Percentiles rank a stretch among this genome's conserved stretches.
Evolutionary conservation across 1,284 basidiomycete genomes (phyloP).

Genomic region (Mycosarcoma maydis): DNA sequence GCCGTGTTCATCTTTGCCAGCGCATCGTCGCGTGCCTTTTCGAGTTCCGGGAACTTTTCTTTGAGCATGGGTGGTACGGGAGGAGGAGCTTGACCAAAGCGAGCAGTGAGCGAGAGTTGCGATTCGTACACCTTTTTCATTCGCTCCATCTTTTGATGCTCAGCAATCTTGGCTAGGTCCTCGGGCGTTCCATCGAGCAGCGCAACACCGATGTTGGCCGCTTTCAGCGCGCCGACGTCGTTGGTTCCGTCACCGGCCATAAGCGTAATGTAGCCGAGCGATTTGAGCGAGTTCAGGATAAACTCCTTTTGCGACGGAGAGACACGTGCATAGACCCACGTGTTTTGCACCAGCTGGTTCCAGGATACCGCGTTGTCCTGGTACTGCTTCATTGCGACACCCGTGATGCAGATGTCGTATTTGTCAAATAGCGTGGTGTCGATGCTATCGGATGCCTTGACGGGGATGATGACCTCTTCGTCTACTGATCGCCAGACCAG

Average conservation of each 20-base stretch:
- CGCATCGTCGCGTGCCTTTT: conserved; percentile 63
- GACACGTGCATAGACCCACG: conserved; percentile 65
- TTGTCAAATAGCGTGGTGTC: conserved; percentile 62
- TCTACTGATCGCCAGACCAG: conserved; percentile 62
- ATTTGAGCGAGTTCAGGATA: conserved; percentile 62
- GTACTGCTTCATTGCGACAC: conserved; percentile 62
- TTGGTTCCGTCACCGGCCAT: conserved; percentile 67
- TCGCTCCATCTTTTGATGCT: conserved; percentile 63
- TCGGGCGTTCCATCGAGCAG: conserved; percentile 65
- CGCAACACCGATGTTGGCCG: conserved; percentile 66
- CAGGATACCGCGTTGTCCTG: conserved; percentile 50
- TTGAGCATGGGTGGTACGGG: conserved; percentile 61
- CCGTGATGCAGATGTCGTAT: conserved; percentile 66
- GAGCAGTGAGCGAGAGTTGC: conserved; percentile 59
- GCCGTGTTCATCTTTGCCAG: conserved; percentile 51
- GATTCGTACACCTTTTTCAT: conserved; percentile 66
- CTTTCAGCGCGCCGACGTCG: conserved; percentile 66
- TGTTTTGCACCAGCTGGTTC: conserved; percentile 63
- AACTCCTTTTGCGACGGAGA: conserved; percentile 66
- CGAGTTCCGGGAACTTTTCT: conserved; percentile 61
- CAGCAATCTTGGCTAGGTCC: conserved; percentile 63
- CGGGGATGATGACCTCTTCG: conserved; percentile 55
- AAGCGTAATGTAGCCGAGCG: conserved; percentile 63
- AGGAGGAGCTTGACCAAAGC: conserved; percentile 60
- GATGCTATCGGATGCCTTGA: conserved; percentile 50